Evolutionary conservation across 495 filamentous ascomycete species (phyloP).

Genomic region (Geoglossum glabrum): DNA sequence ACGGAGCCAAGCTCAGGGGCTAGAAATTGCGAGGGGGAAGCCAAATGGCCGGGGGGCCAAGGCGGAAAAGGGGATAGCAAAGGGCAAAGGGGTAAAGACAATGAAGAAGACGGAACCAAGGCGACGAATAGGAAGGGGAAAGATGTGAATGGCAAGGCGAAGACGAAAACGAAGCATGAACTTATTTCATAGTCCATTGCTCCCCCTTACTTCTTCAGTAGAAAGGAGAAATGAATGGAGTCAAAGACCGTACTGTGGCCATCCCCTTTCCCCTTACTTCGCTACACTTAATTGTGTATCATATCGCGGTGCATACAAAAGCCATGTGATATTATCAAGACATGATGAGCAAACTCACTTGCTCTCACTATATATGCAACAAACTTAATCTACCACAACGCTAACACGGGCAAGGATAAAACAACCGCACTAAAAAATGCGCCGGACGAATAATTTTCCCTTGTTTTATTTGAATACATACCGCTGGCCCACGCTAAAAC

Average conservation of each 20-base stretch:
- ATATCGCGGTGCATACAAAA: too few species aligned
- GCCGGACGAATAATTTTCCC: too few species aligned
- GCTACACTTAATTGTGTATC: too few species aligned
- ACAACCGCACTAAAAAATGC: too few species aligned
- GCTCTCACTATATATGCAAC: too few species aligned
- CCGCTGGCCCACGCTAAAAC: too few species aligned
- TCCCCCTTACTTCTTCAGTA: background rate
- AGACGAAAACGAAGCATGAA: background rate
- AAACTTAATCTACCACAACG: too few species aligned
- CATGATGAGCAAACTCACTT: too few species aligned
- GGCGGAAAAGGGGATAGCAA: background rate
- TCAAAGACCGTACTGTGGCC: background rate
- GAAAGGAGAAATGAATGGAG: background rate
- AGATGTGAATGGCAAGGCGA: background rate
- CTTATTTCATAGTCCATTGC: background rate
- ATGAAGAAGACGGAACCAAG: background rate
- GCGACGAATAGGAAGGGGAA: background rate
- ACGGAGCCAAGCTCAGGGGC: background rate
- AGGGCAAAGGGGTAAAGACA: background rate
- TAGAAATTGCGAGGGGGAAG: background rate
- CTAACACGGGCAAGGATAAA: too few species aligned
- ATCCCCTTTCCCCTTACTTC: too few species aligned
- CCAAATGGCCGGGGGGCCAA: background rate
- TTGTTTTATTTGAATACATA: too few species aligned
- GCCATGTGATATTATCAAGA: too few species aligned